Evolutionary conservation across 495 filamentous ascomycete genomes (phyloP).

Genomic region (Aspergillus taichungensis): DNA sequence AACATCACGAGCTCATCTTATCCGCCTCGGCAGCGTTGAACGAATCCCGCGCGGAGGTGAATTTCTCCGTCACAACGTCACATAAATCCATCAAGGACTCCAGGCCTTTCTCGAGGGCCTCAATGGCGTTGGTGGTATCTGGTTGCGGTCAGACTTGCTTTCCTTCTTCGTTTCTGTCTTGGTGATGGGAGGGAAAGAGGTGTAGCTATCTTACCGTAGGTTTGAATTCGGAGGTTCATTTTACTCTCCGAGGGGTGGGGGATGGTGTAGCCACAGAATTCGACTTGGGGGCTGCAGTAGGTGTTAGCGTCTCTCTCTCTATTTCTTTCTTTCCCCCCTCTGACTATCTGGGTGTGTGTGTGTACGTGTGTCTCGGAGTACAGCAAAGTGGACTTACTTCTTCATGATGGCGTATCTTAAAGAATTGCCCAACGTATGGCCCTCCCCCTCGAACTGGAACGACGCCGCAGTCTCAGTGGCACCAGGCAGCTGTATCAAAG

Average conservation of each 20-base stretch:
- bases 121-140: constrained; percentile 73
- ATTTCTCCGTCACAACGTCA: constrained; percentile 83
- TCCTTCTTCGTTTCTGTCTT: background rate
- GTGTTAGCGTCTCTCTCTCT: background rate
- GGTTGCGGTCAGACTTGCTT: constrained; percentile 1
- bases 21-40: constrained; percentile 43
- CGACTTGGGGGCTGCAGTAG: constrained; percentile 67
- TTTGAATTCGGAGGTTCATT: constrained; percentile 97
- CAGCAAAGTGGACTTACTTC: constrained; percentile 59
- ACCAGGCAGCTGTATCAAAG: constrained; percentile 51
- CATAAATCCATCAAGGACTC: constrained; percentile 82
- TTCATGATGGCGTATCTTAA: constrained; percentile 96
- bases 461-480: constrained; percentile 62
- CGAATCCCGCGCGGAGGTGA: constrained; percentile 54
- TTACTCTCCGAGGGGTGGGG: constrained; percentile 92
- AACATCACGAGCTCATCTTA: constrained; percentile 27
- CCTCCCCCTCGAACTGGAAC: constrained; percentile 86
- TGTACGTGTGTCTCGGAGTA: background rate
- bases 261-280: constrained; percentile 97
- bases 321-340: no score
- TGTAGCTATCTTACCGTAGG: constrained; percentile 58
- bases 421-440: constrained; percentile 92
- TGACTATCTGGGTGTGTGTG: no score
- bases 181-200: background rate
- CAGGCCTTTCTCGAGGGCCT: constrained; percentile 84